Evolutionary conservation across 2,329 filamentous ascomycete species (phyloP), one percentile per base, ranked within the genome.

Genomic region (Scedosporium minutisporum): DNA sequence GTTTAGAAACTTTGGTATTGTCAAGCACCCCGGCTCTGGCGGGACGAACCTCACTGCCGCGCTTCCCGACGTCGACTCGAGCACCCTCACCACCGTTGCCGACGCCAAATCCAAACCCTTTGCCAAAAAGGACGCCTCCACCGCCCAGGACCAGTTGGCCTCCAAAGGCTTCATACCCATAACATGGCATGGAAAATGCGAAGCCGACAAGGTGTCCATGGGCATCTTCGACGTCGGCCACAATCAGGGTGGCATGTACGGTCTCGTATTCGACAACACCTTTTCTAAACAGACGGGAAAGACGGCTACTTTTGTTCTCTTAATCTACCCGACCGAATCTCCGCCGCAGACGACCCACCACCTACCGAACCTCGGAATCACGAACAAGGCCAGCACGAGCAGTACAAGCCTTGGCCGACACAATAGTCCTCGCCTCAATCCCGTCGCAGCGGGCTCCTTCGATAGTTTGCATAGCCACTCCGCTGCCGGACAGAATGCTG

Each of bases 261-360:
- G 93, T 63, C 80, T 99, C 65, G 91, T 97, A 38, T 96, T 99
- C 71, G 95, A 99, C 83, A 99, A 99, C 72, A 99, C 95, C 29
- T 99, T 99, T 73, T 96, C 93, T 64, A 97, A 97, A 77, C 90
- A 88, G 74, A 88, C 90, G 51, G 95, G 93, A 61, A 99, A 99
- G 77, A 96, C 89, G 33, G 92, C 92, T 21, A 97, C 93, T 6
- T 91, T 99, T 70, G 93, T 97, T 42, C 85, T 99, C 61, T 83
- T 97, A 73, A 97, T 92, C 46, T 97, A 97, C 70, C 93, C 93
- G 9, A 93, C 91, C 42, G 89, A 87, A 67, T 83, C 86, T 5
- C 85, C 90, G 41, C 91, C 91, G 1, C 90, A 91, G 70, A 87
- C 87, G 16, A 86, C 87, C 3, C 86, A 88, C 66, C 84, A 91